A percentile compares a stretch with the other conserved stretches of the same genome.
These are phyloP conservation scores for Lignosus rhinocerotis DNA, from an alignment of 1,284 basidiomycete species.

Conservation along the genomic window DNA sequence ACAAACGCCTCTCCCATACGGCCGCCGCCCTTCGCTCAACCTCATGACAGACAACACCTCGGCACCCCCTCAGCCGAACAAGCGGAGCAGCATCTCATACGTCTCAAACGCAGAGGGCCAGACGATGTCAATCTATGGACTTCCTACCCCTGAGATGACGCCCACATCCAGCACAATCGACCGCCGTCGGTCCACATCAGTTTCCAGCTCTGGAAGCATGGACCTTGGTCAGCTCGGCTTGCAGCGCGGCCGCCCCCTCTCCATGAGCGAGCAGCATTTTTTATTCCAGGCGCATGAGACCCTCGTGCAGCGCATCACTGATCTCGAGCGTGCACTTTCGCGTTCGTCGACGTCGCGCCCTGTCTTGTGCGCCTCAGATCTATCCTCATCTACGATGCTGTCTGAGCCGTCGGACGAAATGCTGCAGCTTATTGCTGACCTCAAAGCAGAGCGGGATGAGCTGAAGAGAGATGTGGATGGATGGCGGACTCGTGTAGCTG, in stretches of 20 bases:
- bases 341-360: constrained; percentile 47
- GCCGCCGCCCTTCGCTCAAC: constrained; percentile 33
- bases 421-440: constrained; percentile 68
- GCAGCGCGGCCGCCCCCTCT: constrained; percentile 47
- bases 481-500: constrained; percentile 68
- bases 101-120: constrained; percentile 49
- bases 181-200: constrained; percentile 20
- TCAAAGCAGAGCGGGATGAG: constrained; percentile 78
- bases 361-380: constrained; percentile 53
- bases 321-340: constrained; percentile 70
- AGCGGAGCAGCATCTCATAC: constrained; percentile 73
- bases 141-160: constrained; percentile 74
- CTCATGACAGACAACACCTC: constrained; percentile 26
- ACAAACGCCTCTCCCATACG: constrained; percentile 21
- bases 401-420: constrained; percentile 63
- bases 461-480: constrained; percentile 76
- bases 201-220: constrained; percentile 28
- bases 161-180: constrained; percentile 49
- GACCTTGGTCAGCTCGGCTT: constrained; percentile 31
- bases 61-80: constrained; percentile 16
- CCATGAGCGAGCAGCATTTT: constrained; percentile 75
- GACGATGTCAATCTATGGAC: constrained; percentile 41
- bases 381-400: constrained; percentile 35
- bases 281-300: constrained; percentile 78
- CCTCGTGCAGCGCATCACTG: constrained; percentile 75